A percentile compares a stretch with the other conserved stretches of the same genome.
These are phyloP conservation scores for Pittosporum tobira DNA, from an alignment of 129 eudicot species.

Conservation along the genomic window DNA sequence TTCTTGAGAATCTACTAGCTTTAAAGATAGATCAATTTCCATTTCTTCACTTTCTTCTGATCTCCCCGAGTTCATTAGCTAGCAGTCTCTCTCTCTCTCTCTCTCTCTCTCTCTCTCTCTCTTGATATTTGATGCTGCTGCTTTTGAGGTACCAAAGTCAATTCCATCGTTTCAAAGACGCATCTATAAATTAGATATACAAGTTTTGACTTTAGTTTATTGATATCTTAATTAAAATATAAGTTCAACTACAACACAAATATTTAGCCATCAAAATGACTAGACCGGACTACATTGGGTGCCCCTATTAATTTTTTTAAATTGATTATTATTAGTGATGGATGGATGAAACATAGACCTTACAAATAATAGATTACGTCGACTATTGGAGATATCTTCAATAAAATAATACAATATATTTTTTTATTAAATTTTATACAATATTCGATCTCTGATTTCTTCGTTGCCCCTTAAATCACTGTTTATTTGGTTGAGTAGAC, in stretches of 20 bases:
- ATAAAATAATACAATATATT: no score
- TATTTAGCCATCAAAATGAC: neutral
- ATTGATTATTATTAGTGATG: no score
- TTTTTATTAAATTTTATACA: no score
- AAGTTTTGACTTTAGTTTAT: constrained; percentile 59
- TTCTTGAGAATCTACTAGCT: constrained; percentile 43
- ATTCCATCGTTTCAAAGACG: constrained; percentile 50
- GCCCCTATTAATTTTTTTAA: no score
- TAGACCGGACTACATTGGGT: neutral
- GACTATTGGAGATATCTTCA: no score
- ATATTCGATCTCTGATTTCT: no score
- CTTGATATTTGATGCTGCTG: constrained; percentile 15
- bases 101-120: constrained; percentile 11
- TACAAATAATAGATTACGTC: no score
- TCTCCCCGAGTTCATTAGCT: constrained; percentile 17
- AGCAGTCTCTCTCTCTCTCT: constrained; percentile 16
- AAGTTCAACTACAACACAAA: neutral
- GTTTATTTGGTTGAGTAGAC: no score
- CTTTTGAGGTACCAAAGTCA: constrained; percentile 84
- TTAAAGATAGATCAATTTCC: constrained; percentile 59
- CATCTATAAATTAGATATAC: constrained; percentile 27
- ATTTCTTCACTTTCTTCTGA: constrained; percentile 26
- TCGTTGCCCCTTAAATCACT: no score
- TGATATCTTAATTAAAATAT: constrained; percentile 12
- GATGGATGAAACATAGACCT: no score